phyloP scores from a whole-genome alignment of 306 rosid species.

The Arachis hypogaea region DNA sequence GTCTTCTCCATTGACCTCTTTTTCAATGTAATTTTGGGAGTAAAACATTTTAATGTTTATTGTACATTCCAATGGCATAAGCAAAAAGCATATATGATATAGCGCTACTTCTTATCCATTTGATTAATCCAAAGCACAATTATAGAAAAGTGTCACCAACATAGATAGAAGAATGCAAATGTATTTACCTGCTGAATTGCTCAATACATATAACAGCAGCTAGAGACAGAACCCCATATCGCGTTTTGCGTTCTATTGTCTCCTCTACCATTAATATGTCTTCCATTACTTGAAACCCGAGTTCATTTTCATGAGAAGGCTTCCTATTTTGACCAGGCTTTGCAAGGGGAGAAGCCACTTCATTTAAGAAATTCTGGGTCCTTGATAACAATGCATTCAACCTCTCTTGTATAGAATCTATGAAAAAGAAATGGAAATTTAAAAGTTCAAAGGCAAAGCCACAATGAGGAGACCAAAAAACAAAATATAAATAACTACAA shows the following conservation, averaged over 20 bases:
- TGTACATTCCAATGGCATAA: constrained; percentile 9
- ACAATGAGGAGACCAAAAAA: constrained; percentile 18
- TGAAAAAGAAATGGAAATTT: background rate
- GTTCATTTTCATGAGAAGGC: constrained; percentile 52
- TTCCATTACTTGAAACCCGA: constrained; percentile 59
- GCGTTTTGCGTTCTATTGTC: constrained; percentile 70
- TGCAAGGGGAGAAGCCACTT: constrained; percentile 75
- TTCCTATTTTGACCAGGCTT: constrained; percentile 62
- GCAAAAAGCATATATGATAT: constrained; percentile 23
- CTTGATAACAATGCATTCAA: constrained; percentile 62
- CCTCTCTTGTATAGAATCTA: constrained; percentile 76
- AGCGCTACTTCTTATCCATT: constrained; percentile 15
- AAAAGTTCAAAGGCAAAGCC: constrained; percentile 8
- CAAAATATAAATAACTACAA: background rate
- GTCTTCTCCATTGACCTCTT: constrained; percentile 6
- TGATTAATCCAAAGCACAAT: constrained; percentile 12
- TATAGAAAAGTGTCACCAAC: constrained; percentile 2
- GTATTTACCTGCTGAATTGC: constrained; percentile 96
- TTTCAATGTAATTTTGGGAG: background rate
- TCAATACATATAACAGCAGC: constrained; percentile 85
- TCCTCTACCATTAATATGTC: constrained; percentile 74
- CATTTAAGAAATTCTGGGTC: constrained; percentile 81
- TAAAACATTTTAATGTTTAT: background rate
- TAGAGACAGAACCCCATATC: constrained; percentile 76
- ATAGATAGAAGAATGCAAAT: background rate